Evolutionary conservation across 2,329 filamentous ascomycete genomes (phyloP), one percentile per base, ranked within the genome.

Genomic region (Paramyrothecium sp.): DNA sequence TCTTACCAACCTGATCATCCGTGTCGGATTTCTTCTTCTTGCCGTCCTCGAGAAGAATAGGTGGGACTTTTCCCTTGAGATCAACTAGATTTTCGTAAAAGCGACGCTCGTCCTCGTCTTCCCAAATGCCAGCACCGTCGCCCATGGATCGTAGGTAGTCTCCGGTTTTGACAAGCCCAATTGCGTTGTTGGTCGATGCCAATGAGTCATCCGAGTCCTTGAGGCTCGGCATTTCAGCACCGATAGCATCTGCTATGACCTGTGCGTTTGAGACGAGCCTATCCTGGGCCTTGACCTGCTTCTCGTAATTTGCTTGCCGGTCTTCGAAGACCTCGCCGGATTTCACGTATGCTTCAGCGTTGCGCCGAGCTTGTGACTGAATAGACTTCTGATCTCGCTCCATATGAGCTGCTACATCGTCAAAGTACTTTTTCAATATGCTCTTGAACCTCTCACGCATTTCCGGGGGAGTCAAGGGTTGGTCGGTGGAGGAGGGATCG

Each of bases 321-420:
- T 99, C 95, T 71, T 99, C 95, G 62, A 99, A 98, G 5, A 99
- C 94, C 70, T 99, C 95, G 2, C 95, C 95, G 41, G 95, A 98
- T 69, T 97, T 97, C 66, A 99, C 94, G 67, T 99, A 99, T 7
- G 94, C 95, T 73, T 99, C 95, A 1, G 95, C 94, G 74, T 99
- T 99, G 65, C 94, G 92, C 61, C 92, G 91, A 55, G 91, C 92
- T 75, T 99, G 95, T 23, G 85, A 87, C 54, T 88, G 85, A 46
- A 99, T 88, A 46, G 90, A 89, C 72, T 96, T 95, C 71, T 99
- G 95, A 66, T 98, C 92, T n/a, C 91, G 89, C 30, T 93, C 73
- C 30, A 99, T 82, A 68, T 98, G 95, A 17, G 83, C 80, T 69
- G 96, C 97, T 63, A 98, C 91, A 69, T 97, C 93, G 56, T 97